Evolutionary conservation across 768 basidiomycete species (phyloP).

Genomic region (Phlebiopsis gigantea): DNA sequence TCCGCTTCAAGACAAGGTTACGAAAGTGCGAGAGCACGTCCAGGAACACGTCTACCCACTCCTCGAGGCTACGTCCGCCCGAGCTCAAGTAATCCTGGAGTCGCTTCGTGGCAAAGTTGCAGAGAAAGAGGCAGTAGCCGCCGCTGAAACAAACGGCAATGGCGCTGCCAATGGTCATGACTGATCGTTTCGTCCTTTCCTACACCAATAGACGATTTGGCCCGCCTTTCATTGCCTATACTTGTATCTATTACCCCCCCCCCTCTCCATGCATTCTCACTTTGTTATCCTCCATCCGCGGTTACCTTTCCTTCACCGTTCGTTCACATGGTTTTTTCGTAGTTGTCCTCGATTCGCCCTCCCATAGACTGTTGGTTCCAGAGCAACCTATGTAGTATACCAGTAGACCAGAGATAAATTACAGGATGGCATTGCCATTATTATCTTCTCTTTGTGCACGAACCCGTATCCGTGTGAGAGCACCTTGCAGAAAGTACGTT

Average conservation of each 20-base stretch:
- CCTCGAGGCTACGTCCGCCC: conserved; percentile 37
- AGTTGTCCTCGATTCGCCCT: not conserved
- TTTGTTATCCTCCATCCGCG: too few species aligned
- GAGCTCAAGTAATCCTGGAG: conserved; percentile 27
- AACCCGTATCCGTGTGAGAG: too few species aligned
- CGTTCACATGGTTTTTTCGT: too few species aligned
- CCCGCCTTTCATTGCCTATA: not conserved
- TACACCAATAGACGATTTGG: not conserved
- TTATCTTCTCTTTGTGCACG: not conserved
- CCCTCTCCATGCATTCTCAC: not conserved
- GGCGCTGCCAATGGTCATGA: not conserved
- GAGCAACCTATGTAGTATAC: not conserved
- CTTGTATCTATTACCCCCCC: not conserved
- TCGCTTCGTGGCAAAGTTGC: conserved; percentile 16
- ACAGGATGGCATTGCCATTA: not conserved
- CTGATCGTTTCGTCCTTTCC: not conserved
- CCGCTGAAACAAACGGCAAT: conserved; percentile 11
- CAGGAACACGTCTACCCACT: conserved; percentile 56
- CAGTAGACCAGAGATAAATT: conserved; percentile 1
- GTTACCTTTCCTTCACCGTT: too few species aligned
- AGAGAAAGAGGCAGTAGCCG: conserved; percentile 9
- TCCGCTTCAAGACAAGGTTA: conserved; percentile 58
- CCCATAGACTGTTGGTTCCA: not conserved
- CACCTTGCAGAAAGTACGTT: too few species aligned
- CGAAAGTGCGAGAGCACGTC: conserved; percentile 51